A percentile compares a stretch with the other conserved stretches of the same genome.
These are phyloP conservation scores for Debaryomyces hansenii DNA, from an alignment of 805 yeast species.

Conservation along the genomic window DNA sequence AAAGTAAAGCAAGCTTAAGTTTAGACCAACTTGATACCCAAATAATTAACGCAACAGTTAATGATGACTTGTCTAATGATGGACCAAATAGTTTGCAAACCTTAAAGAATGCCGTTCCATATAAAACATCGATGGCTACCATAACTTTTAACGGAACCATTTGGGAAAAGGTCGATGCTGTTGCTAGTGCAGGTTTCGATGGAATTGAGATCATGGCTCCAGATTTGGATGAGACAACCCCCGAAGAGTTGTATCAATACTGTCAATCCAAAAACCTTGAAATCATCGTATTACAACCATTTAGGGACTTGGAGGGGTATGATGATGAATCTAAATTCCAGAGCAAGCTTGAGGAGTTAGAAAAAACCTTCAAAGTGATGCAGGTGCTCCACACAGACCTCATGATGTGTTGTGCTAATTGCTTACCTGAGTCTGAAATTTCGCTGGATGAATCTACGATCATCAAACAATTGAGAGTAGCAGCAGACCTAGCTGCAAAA, in stretches of 20 bases:
- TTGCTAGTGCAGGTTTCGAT: constrained; percentile 13
- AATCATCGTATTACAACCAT: constrained; percentile 13
- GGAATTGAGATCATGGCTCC: constrained; percentile 14
- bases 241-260: constrained; percentile 8
- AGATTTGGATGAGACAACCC: constrained; percentile 11
- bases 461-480: constrained; percentile 11
- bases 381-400: constrained; percentile 8
- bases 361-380: constrained; percentile 6
- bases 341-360: constrained; percentile 9
- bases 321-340: constrained; percentile 4
- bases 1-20: neutral
- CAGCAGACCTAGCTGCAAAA: constrained; percentile 12
- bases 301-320: constrained; percentile 15
- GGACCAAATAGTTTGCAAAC: neutral
- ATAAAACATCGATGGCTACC: constrained; percentile 9
- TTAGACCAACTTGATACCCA: neutral
- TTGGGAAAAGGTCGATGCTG: constrained; percentile 12
- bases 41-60: neutral
- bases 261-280: constrained; percentile 6
- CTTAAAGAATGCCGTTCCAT: neutral
- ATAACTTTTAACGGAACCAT: constrained; percentile 12
- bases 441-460: constrained; percentile 6
- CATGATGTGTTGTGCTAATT: constrained; percentile 13
- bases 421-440: constrained; percentile 6
- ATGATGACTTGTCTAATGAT: neutral